Conservation (phyloP, 2,329 filamentous ascomycete species). For the Aureobasidium sp. region DNA sequence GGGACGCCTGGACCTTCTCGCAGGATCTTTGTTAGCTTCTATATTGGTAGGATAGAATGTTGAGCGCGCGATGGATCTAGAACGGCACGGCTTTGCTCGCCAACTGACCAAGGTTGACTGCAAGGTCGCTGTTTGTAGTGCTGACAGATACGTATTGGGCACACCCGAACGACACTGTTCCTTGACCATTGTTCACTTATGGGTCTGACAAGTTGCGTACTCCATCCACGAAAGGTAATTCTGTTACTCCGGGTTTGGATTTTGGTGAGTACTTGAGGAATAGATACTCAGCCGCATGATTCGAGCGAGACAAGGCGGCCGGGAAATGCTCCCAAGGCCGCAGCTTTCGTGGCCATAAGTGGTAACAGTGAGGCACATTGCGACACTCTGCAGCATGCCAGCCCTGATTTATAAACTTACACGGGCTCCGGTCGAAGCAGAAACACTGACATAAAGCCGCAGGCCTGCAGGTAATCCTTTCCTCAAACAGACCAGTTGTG, state of each 20-base stretch:
- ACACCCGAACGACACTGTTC: not conserved
- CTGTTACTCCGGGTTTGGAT: not conserved
- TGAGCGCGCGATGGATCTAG: not conserved
- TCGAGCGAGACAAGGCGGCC: not conserved
- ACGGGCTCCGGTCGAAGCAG: not conserved
- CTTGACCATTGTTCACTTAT: not conserved
- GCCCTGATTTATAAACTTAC: not conserved
- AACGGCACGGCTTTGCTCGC: not conserved
- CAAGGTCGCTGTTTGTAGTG: not conserved
- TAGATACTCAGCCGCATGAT: not conserved
- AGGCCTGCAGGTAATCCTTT: not conserved
- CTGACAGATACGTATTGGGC: not conserved
- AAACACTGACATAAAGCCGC: not conserved
- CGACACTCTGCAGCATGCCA: not conserved
- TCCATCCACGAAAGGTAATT: not conserved
- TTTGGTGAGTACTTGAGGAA: not conserved
- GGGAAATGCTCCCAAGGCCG: not conserved
- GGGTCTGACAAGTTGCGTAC: not conserved
- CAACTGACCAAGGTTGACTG: not conserved
- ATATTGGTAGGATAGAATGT: not conserved
- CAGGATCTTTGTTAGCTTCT: not conserved
- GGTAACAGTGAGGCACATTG: conserved; percentile 1
- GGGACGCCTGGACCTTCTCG: not conserved
- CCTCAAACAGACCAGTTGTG: not conserved
- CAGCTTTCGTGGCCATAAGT: not conserved